Conservation (phyloP, 257 asterid genomes). For the Solanum okadae region DNA sequence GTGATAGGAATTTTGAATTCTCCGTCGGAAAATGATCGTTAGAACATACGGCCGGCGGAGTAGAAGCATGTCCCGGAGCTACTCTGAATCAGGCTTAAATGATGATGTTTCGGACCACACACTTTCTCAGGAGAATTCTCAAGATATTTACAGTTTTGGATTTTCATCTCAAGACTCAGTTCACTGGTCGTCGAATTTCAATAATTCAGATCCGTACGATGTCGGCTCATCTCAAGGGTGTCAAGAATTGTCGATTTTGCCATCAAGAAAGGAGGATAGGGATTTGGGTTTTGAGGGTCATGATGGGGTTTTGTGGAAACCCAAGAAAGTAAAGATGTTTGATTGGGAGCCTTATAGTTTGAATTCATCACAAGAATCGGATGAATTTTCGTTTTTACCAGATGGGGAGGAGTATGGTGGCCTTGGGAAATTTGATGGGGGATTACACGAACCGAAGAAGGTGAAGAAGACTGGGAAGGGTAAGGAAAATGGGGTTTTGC, state of each 20-base stretch:
- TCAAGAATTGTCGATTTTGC: constrained; percentile 23
- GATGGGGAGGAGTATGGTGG: background rate
- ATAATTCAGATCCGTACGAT: constrained; percentile 26
- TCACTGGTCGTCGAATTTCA: constrained; percentile 21
- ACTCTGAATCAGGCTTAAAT: constrained; percentile 27
- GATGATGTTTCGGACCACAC: constrained; percentile 31
- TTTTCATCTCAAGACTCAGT: constrained; percentile 49
- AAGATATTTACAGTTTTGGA: constrained; percentile 48
- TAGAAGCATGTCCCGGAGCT: constrained; percentile 36
- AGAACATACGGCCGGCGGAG: constrained; percentile 58
- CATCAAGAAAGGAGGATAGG: constrained; percentile 21
- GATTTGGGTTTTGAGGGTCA: constrained; percentile 28
- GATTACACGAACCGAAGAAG: constrained; percentile 22
- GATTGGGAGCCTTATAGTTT: constrained; percentile 26
- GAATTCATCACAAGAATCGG: constrained; percentile 43
- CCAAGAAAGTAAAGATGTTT: constrained; percentile 32
- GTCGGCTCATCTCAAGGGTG: constrained; percentile 23
- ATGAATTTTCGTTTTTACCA: constrained; percentile 27
- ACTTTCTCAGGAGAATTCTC: constrained; percentile 40
- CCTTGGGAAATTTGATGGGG: constrained; percentile 9
- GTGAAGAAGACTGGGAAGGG: constrained; percentile 21
- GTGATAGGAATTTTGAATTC: background rate
- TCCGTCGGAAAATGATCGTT: constrained; percentile 24
- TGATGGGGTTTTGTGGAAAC: constrained; percentile 36
- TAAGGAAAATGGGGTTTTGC: constrained; percentile 28